Percentiles rank a stretch among this genome's conserved stretches.
These are phyloP conservation scores for Sporothrix phasma DNA, from an alignment of 2,329 filamentous ascomycete genomes.

Conservation along the genomic window DNA sequence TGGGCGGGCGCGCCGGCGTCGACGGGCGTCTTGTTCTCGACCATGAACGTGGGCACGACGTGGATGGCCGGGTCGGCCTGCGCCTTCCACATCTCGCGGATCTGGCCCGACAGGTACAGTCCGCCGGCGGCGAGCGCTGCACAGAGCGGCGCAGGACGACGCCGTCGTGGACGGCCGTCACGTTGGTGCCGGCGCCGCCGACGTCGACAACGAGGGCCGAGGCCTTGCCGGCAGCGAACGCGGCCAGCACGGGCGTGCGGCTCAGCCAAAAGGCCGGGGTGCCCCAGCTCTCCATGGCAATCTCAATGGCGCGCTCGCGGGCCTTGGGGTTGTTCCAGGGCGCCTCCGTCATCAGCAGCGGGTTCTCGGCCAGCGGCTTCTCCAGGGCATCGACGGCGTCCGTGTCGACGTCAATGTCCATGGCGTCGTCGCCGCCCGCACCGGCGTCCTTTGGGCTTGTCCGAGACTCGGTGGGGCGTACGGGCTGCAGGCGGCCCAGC, in stretches of 20 bases:
- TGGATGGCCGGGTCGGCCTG: constrained; percentile 48
- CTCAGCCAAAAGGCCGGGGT: constrained; percentile 91
- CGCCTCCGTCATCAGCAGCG: constrained; percentile 85
- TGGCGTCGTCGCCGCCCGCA: constrained; percentile 50
- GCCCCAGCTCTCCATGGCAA: constrained; percentile 96
- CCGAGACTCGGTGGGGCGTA: constrained; percentile 31
- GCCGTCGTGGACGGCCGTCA: constrained; percentile 88
- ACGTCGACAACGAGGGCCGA: constrained; percentile 89
- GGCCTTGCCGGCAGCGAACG: constrained; percentile 87
- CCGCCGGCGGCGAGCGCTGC: constrained; percentile 74
- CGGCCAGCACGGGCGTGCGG: constrained; percentile 77
- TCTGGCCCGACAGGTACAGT: constrained; percentile 80
- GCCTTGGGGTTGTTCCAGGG: constrained; percentile 84
- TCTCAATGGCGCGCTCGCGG: constrained; percentile 87
- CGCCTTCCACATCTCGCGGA: constrained; percentile 64
- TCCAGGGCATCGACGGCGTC: constrained; percentile 53
- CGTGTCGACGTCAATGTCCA: constrained; percentile 56
- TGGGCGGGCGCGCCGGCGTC: constrained; percentile 75
- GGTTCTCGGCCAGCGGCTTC: constrained; percentile 79
- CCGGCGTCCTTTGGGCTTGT: constrained; percentile 48
- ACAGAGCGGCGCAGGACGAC: constrained; percentile 88
- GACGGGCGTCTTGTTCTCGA: constrained; percentile 78
- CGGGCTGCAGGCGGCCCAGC: constrained; percentile 74
- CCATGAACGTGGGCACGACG: constrained; percentile 68
- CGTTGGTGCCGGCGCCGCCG: constrained; percentile 76